Conservation (phyloP, 306 rosid species). For the Phaseolus lunatus region DNA sequence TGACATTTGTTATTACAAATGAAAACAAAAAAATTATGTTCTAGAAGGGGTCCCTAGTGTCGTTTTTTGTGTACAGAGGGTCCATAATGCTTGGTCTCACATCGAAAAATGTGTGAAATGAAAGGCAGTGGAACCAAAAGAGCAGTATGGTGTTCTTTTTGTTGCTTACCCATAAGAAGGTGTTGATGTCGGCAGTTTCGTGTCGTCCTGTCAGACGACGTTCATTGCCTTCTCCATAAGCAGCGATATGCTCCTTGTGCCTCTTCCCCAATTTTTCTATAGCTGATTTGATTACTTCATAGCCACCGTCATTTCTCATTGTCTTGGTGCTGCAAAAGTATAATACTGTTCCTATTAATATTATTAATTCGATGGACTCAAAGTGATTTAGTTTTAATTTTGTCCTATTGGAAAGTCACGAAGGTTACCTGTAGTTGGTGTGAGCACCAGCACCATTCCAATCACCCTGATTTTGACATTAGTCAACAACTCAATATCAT, state of each 20-base stretch:
- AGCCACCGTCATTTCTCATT: slow-evolving; percentile 85
- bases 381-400: not conserved
- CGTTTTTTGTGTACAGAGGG: not conserved
- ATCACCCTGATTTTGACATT: slow-evolving; percentile 65
- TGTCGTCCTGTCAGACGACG: slow-evolving; percentile 91
- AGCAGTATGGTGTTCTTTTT: not conserved
- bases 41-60: not conserved
- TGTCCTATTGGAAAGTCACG: not conserved
- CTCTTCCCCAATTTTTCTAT: slow-evolving; percentile 73
- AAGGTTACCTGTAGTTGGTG: slow-evolving; percentile 82
- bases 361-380: not conserved
- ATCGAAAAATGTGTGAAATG: not conserved
- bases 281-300: slow-evolving; percentile 77
- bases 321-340: slow-evolving; percentile 72
- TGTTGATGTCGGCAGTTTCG: slow-evolving; percentile 85
- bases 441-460: slow-evolving; percentile 99
- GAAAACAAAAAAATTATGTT: not conserved
- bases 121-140: not conserved
- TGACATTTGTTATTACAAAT: not conserved
- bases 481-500: not conserved
- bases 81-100: not conserved
- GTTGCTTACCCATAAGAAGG: slow-evolving; percentile 82
- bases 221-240: slow-evolving; percentile 97
- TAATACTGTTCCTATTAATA: not conserved
- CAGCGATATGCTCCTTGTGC: slow-evolving; percentile 89